phyloP scores from a whole-genome alignment of 768 basidiomycete species.

The Boletus sp. region DNA sequence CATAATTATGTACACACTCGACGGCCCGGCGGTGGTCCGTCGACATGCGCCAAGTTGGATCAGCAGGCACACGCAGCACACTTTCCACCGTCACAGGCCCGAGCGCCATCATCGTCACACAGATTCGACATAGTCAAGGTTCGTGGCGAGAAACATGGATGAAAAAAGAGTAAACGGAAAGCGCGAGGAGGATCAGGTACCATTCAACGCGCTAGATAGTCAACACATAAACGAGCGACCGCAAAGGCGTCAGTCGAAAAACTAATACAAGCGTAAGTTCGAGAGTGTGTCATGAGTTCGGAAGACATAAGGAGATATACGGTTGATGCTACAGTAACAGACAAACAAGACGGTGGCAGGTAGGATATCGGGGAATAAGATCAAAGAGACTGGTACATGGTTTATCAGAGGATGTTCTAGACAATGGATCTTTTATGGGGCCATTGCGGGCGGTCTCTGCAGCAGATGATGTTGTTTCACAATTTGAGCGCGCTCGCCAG shows the following conservation, averaged over 20 bases:
- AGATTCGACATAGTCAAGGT: too few relatives aligned
- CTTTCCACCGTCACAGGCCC: too few relatives aligned
- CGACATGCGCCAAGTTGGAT: too few relatives aligned
- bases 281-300: not conserved
- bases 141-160: too few relatives aligned
- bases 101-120: too few relatives aligned
- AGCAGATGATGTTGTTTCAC: slow-evolving; percentile 31
- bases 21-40: too few relatives aligned
- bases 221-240: not conserved
- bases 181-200: not conserved
- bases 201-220: not conserved
- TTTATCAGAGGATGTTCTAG: slow-evolving; percentile 1
- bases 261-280: slow-evolving; percentile 9
- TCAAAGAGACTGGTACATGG: not conserved
- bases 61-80: too few relatives aligned
- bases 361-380: slow-evolving; percentile 14
- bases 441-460: slow-evolving; percentile 33
- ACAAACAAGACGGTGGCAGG: not conserved
- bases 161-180: not conserved
- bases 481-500: slow-evolving; percentile 52
- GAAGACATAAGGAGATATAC: not conserved
- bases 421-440: slow-evolving; percentile 10
- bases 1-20: too few relatives aligned
- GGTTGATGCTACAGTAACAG: slow-evolving; percentile 15
- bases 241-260: not conserved